Base-by-base conservation (phyloP, 208 protist genomes). In the Wallacemonas rigidus region DNA sequence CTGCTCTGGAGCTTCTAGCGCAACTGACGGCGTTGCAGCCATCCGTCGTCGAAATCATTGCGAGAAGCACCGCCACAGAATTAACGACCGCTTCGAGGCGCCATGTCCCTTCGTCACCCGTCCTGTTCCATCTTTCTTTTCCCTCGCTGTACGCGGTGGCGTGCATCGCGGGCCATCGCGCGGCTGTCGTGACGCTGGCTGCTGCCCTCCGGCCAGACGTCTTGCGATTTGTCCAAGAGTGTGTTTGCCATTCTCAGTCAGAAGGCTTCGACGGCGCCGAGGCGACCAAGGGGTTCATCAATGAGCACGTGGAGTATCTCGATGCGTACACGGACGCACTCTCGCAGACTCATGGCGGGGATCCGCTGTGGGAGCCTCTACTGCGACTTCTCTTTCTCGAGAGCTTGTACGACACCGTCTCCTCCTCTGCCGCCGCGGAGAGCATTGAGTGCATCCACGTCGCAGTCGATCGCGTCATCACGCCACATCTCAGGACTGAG, bases 111-210 rank as follows among this genome's bases (percentile, higher is more conserved):
- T 26, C 26, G 26, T 26, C 26, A 26, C 14, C 53, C 15, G 14
- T 7, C 53, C 14, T 17, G 15, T 62, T 65, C n/a, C 12, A 17
- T 41, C 17, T 65, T 11, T 50, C 60, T 0, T 65, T 65, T 65
- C 60, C 60, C 5, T 65, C 40, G 2, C n/a, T 65, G 43, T 65
- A 53, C 43, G 60, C 40, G 12, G 17, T 36, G 8, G 60, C 60
- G 5, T 65, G 60, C 26, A 3, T 65, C 40, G 60, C 60, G 7
- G 41, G 60, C 38, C 44, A 53, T 39, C 38, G 60, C 50, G 41
- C 41, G 14, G 60, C 60, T 11, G 11, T 65, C 60, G 60, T 65
- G n/a, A 65, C 60, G 36, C 60, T 65, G 38, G 60, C 43, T 26
- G 60, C 14, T 5, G 60, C 17, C 6, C 40, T 65, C 50, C 60